Evolutionary conservation across 345 rosid genomes (phyloP), one percentile per base, ranked within the genome.

Genomic region (Zanthoxylum bungeanum): DNA sequence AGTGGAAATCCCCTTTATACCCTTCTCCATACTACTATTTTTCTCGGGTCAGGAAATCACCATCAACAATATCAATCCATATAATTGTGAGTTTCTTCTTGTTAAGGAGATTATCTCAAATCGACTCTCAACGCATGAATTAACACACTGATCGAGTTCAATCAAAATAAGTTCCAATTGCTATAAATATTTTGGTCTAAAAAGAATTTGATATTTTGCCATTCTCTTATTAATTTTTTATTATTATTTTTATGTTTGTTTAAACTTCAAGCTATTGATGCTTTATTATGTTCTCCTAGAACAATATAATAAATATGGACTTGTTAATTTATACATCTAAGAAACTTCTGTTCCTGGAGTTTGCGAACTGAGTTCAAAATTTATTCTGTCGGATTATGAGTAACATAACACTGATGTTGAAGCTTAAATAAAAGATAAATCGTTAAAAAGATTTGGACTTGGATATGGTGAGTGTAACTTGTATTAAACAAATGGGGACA

Each of bases 321-420:
- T 37, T 60, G 30, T 21, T 57, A 27, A 8, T 2, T 37, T 21
- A 40, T 9, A 39, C 27, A 39, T 62, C 22, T 63, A 34, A 16
- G 8, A 46, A 63, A 42, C 62, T 56, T 19, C 62, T 17, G 52
- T 27, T 68, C 63, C 72, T 27, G 36, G 2, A 52, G 33, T 68
- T 55, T n/a, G 9, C 17, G 51, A 68, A 68, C 17, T 25, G 63
- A 21, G 51, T 55, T 55, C 16, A 25, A 37, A 10, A 2, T 55
- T 17, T n/a, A 9, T 55, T 37, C 7, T 68, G 72, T 68, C 63
- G 37, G 72, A 16, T 68, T 56, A 14, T 36, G 25, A 68, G 72
- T 16, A 55, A 55, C 72, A 68, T 4, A 53, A 50, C 22, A 67
- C 14, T 67, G 60, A 52, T 51, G 49, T 33, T 6, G 11, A 17